These are phyloP conservation scores for Fusarium euwallaceae DNA, from an alignment of 2,329 filamentous ascomycete genomes.

Conservation along the genomic window DNA sequence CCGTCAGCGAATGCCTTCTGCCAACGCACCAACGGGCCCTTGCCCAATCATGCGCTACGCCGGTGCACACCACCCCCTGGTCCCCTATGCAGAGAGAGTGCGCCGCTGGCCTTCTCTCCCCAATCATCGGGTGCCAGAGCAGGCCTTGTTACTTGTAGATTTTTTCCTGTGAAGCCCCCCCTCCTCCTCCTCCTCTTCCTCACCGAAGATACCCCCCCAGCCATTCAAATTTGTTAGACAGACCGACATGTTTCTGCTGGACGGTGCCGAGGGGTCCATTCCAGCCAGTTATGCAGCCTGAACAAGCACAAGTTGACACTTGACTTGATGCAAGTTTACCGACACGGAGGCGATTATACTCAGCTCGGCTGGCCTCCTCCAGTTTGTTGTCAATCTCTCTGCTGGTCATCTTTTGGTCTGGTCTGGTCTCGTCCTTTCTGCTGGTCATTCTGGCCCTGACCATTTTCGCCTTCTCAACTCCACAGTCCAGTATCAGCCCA, in stretches of 20 bases:
- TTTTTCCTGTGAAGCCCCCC: conserved; percentile 6
- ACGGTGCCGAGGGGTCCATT: conserved; percentile 3
- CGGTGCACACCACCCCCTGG: conserved; percentile 25
- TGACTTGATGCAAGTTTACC: not conserved
- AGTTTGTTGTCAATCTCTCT: not conserved
- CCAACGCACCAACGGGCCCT: conserved; percentile 37
- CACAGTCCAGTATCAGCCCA: not conserved
- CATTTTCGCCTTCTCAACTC: conserved; percentile 16
- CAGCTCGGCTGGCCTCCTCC: conserved; percentile 22
- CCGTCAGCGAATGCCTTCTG: conserved; percentile 30
- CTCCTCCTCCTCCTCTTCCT: conserved; percentile 7
- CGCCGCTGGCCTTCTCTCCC: conserved; percentile 13
- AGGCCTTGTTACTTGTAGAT: conserved; percentile 12
- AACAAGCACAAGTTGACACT: conserved; percentile 10
- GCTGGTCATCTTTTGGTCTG: not conserved
- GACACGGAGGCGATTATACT: conserved; percentile 16
- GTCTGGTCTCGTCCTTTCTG: not conserved
- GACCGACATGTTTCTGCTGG: conserved; percentile 29
- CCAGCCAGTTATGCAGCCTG: conserved; percentile 35
- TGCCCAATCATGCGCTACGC: conserved; percentile 48
- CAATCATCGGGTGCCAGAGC: conserved; percentile 44
- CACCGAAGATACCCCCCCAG: conserved; percentile 21
- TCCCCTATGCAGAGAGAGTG: conserved; percentile 18
- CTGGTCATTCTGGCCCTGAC: conserved; percentile 10
- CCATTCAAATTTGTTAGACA: conserved; percentile 38